A percentile compares a stretch with the other conserved stretches of the same genome.
Evolutionary conservation across 306 rosid species (phyloP).

Genomic region (Ormosia emarginata): DNA sequence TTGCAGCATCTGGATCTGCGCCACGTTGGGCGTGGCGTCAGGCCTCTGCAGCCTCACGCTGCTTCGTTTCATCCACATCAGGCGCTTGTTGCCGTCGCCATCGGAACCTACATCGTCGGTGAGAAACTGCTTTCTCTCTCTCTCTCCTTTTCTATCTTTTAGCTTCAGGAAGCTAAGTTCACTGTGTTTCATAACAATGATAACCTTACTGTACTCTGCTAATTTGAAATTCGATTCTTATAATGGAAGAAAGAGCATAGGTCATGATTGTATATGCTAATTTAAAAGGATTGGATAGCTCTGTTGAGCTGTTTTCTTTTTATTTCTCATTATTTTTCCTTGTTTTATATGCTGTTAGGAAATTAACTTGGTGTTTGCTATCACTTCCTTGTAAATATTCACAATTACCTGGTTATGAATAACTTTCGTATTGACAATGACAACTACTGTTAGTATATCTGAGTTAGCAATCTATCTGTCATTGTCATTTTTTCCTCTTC

Average conservation of each 20-base stretch:
- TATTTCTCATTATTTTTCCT: too few species aligned
- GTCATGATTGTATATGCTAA: too few species aligned
- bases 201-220: neutral
- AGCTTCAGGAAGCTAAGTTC: neutral
- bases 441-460: neutral
- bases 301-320: too few species aligned
- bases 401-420: neutral
- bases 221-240: neutral
- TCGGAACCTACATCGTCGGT: slow-evolving; percentile 89
- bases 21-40: slow-evolving; percentile 70
- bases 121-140: neutral
- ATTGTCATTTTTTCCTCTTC: too few species aligned
- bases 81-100: slow-evolving; percentile 87
- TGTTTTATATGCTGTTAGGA: too few species aligned
- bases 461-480: neutral
- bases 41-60: slow-evolving; percentile 88
- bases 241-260: neutral
- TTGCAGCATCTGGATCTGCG: slow-evolving; percentile 97
- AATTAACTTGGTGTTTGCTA: neutral
- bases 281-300: too few species aligned
- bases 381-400: neutral
- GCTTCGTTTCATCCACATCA: slow-evolving; percentile 84
- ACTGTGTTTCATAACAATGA: neutral
- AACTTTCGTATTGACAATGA: neutral
- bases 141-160: neutral